Conservation (phyloP, 768 basidiomycete genomes). For the Boletus rubescentipes region DNA sequence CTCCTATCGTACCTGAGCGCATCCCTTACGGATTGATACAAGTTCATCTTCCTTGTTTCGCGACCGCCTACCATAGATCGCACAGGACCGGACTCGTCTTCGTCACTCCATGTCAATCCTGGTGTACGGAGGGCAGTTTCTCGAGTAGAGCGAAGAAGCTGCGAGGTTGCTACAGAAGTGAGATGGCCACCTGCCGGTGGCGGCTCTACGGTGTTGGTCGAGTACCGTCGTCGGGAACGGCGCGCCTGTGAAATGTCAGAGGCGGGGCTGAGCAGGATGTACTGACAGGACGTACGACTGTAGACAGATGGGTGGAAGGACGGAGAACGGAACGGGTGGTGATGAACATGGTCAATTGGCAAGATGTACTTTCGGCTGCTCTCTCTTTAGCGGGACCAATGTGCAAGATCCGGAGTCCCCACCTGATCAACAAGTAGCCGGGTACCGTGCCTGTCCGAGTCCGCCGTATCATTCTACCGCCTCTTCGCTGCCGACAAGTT, state of each 20-base stretch:
- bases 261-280: background rate
- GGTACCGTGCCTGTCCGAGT: background rate
- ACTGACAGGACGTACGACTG: conserved; percentile 14
- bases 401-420: conserved; percentile 30
- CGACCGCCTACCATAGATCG: conserved; percentile 63
- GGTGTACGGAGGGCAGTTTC: conserved; percentile 72
- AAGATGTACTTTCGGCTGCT: conserved; percentile 1
- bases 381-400: background rate
- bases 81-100: conserved; percentile 42
- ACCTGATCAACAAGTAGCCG: conserved; percentile 10
- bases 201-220: conserved; percentile 51
- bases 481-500: background rate
- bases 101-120: conserved; percentile 70
- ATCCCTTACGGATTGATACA: conserved; percentile 90
- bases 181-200: conserved; percentile 81
- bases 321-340: conserved; percentile 14
- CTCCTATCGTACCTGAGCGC: conserved; percentile 65
- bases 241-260: conserved; percentile 3
- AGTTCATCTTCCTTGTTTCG: conserved; percentile 93
- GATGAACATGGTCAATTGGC: conserved; percentile 23
- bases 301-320: conserved; percentile 15
- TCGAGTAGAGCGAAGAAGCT: conserved; percentile 61
- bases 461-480: background rate
- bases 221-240: conserved; percentile 44
- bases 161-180: conserved; percentile 68